Base-by-base conservation (phyloP, 331 rosid genomes). In the Cucumis variabilis region DNA sequence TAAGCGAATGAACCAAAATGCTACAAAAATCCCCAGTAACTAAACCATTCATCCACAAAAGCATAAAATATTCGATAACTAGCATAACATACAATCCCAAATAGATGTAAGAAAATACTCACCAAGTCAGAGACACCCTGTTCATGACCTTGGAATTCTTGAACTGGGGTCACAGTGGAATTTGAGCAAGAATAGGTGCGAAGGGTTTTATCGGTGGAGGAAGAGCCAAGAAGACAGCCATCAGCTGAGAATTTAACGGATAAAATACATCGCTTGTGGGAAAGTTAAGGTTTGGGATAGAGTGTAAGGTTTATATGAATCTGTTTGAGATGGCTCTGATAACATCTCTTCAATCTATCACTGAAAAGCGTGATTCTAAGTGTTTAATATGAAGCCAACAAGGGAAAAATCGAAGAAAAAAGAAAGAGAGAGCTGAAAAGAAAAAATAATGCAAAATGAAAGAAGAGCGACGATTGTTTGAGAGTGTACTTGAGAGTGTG, bases 91-190 rank as follows among this genome's bases (percentile, higher is more conserved):
- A 50, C 24, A 77, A 50, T 7, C 65, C 65, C 16, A 51, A 50
- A 78, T 78, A 7, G 62, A 44, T 50, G 25, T 71, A 24, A 11
- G 24, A 63, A 85, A 33, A 41, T 58, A 72, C 84, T 85, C 89
- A 96, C 99, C 95, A 97, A 91, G 86, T 94, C 98, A 50, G 99
- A 95, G 50, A 97, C 95, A 67, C 98, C 99, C 44, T 93, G 98
- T 19, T 90, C 89, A 87, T 97, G 99, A 86, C 98, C 99, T 9
- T 86, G 82, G 92, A 92, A 93, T 73, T 93, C 93, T 50, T 97
- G 98, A 93, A 93, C 88, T 1, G 98, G 93, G 3, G 98, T 89
- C 6, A 95, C 86, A 37, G 67, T 82, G 60, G 90, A 91, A 72
- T 90, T 87, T n/a, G 92, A 72, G 33, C 92, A 87, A 50, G 89